Evolutionary conservation across 768 basidiomycete species (phyloP), one percentile per base, ranked within the genome.

Genomic region (Rhodotorula graminis): DNA sequence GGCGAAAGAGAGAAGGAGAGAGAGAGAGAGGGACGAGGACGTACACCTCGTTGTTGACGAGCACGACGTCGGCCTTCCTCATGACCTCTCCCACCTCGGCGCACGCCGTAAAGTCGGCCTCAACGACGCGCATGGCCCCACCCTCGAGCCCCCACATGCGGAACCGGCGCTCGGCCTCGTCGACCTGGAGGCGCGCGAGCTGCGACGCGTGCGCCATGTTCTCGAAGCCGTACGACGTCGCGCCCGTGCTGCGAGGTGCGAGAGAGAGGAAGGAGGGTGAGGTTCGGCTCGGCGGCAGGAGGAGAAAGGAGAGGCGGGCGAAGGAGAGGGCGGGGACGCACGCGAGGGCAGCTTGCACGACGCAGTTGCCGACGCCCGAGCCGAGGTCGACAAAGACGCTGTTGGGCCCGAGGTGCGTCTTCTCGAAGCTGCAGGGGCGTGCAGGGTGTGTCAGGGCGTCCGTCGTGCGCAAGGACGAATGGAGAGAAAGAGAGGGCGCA

Each of bases 91-190:
- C 84, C 25, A 93, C 87, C 52, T 88, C 83, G 33, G 78, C 79
- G 78, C 89, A 87, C 67, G 84, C 82, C 61, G 92, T 83, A 87
- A 99, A 96, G 79, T 97, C 88, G 0, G 91, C 92, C 79, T 94
- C 85, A 79, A 90, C 88, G 21, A 91, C 82, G 80, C 91, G 88
- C 40, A 92, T 86, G 6, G 88, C 84, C 10, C 92, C 90, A 72
- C 88, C 85, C 25, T 82, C 81, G 10, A 98, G 82, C 0, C 92
- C 93, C 94, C 94, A 99, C 90, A 97, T 91, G 70, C 87, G 84
- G 82, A 90, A 90, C 29, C 96, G 85, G 33, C 86, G 85, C 78
- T 83, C 82, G 72, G 91, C 88, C 80, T 97, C 92, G 57, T 84
- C 84, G 68, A 88, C 84, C 83, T 95, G 90, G 62, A 85, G 84